Evolutionary conservation across 108 stramenopile genomes (phyloP), one percentile per base, ranked within the genome.

Genomic region (Schizochytrium sp.): DNA sequence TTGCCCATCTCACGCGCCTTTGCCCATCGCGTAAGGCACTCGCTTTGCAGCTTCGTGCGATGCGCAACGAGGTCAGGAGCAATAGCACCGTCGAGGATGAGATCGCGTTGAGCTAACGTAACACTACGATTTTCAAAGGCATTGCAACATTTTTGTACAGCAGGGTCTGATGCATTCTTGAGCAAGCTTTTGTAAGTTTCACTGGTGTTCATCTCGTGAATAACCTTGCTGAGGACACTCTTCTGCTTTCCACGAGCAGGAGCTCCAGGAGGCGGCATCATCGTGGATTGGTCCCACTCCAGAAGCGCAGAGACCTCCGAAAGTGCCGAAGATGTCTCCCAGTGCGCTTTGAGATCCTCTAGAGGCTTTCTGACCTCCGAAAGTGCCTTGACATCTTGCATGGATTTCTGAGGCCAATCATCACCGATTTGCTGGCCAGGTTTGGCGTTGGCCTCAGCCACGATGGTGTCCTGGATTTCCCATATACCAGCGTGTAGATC

Each of bases 181-280:
- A 92, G 61, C 3, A 92, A 47, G 12, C 44, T 89, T 4, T 87
- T 87, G 13, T 92, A 89, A 7, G 10, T 41, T 5, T 59, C 44
- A 64, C 91, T 90, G 15, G 90, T 87, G 64, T 90, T 76, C 88
- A 90, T 91, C 89, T 92, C 92, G 88, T 92, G 91, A 28, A 91
- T 17, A 8, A 92, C 87, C 44, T 87, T 87, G 8, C 92, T 92
- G 42, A 93, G 61, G 7, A 91, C 91, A 15, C 92, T 88, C 72
- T 92, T 90, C 59, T 91, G 91, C 17, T 56, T 49, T 13, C 89
- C 91, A 5, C 92, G 88, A 10, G 92, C 91, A 28, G 42, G 47
- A 17, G 92, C 91, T 2, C 53, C 91, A 5, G 90, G 87, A 41
- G 92, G 38, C 12, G 92, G 92, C 92, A 93, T 92, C 90, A 92